phyloP scores from a whole-genome alignment of 139 green algal genomes.

The Asterochloris sp. region DNA sequence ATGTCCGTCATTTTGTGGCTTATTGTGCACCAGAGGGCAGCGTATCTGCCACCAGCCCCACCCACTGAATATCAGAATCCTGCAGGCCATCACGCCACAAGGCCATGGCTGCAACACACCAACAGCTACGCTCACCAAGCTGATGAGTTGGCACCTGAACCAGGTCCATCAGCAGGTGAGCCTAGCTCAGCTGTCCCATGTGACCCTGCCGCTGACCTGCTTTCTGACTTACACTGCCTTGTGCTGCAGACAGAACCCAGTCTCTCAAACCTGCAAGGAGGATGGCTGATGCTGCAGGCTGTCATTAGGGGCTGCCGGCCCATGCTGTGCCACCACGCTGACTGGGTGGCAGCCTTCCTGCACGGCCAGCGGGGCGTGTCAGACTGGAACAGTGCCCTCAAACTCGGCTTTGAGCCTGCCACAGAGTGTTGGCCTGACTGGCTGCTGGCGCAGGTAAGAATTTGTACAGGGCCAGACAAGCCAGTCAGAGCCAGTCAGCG shows the following conservation, averaged over 20 bases:
- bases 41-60: too few species aligned
- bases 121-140: slow-evolving; percentile 88
- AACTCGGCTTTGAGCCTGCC: slow-evolving; percentile 84
- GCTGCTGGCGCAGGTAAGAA: slow-evolving; percentile 55
- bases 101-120: slow-evolving; percentile 72
- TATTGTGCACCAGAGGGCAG: too few species aligned
- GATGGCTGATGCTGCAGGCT: not conserved
- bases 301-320: slow-evolving; percentile 21
- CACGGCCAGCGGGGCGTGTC: slow-evolving; percentile 48
- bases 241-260: not conserved
- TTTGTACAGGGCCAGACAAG: not conserved
- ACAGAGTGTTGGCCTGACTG: slow-evolving; percentile 73
- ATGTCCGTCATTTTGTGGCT: too few species aligned
- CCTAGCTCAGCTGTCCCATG: not conserved
- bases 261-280: not conserved
- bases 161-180: slow-evolving; percentile 31
- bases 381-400: slow-evolving; percentile 95
- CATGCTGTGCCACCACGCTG: slow-evolving; percentile 71
- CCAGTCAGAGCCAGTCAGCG: too few species aligned
- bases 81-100: slow-evolving; percentile 58
- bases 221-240: not conserved
- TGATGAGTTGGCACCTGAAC: slow-evolving; percentile 66
- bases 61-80: too few species aligned
- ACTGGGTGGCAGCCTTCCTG: slow-evolving; percentile 72
- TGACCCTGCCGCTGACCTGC: not conserved